Evolutionary conservation across 2,329 filamentous ascomycete genomes (phyloP).

Genomic region (Trichoderma sp.): DNA sequence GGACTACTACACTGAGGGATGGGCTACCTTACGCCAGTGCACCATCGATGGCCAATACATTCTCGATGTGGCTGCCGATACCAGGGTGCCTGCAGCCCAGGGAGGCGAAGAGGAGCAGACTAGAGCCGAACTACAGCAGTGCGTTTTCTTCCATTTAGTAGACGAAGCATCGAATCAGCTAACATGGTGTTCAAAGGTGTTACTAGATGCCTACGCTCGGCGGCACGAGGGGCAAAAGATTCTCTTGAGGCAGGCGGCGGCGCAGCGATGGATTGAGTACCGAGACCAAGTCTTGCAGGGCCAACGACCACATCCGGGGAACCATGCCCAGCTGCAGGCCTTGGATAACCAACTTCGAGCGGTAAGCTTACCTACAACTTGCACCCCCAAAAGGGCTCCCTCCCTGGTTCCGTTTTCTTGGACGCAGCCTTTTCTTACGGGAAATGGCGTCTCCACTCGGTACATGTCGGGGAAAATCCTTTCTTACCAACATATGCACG

Average conservation of each 20-base stretch:
- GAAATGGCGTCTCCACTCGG: not conserved
- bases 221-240: constrained; percentile 67
- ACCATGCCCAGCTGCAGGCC: constrained; percentile 52
- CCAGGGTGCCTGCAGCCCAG: constrained; percentile 53
- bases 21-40: constrained; percentile 63
- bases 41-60: constrained; percentile 64
- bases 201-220: constrained; percentile 61
- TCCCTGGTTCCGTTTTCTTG: not conserved
- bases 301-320: constrained; percentile 48
- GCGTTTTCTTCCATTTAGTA: constrained; percentile 30
- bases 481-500: constrained; percentile 3
- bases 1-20: constrained; percentile 66
- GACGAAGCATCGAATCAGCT: not conserved
- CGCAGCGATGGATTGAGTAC: constrained; percentile 60
- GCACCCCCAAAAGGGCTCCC: not conserved
- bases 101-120: constrained; percentile 60
- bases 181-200: constrained; percentile 44
- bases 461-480: not conserved
- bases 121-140: constrained; percentile 66
- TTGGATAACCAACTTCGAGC: constrained; percentile 58
- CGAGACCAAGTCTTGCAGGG: constrained; percentile 56
- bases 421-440: not conserved
- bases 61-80: constrained; percentile 64
- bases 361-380: constrained; percentile 42
- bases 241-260: constrained; percentile 60